Evolutionary conservation across 2,329 filamentous ascomycete genomes (phyloP), one percentile per base, ranked within the genome.

Genomic region (Botrytis paeoniae): DNA sequence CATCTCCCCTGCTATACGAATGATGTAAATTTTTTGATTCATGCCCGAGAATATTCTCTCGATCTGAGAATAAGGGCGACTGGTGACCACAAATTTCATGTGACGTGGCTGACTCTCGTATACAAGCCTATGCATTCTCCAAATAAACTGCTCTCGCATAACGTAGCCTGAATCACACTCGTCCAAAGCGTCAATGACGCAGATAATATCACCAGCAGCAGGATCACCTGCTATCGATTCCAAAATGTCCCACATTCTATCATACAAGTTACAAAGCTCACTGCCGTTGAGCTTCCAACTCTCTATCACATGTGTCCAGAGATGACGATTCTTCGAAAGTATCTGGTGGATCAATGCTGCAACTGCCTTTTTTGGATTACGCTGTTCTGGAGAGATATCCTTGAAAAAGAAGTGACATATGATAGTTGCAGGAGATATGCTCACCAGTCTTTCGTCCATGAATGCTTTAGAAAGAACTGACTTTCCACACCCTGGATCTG

Each of bases 121-220:
- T 16, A 16, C 14, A 41, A 41, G 39, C 16, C 8, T 66, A 45
- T 45, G 14, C 39, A 66, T 41, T 43, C 35, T 73, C 29, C 18
- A 3, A 10, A 65, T 32, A 29, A 70, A 73, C 14, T 57, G 18
- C 1, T 54, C 8, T 20, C 65, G 10, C 4, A 39, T 25, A 51
- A 39, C 25, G 22, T 51, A 54, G 4, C 37, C 12, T 32, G 60
- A 29, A 18, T 60, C 41, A 39, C 71, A 70, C 45, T 70, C 65
- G 22, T 73, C 66, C 37, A 73, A 45, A 4, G 71, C 71, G 57
- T 73, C 71, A 5, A 73, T n/a, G 12, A 70, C 41, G 25, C 71
- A 73, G 25, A 73, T 25, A 37, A 73, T 51, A 22, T 73, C n/a
- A 18, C 66, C 41, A 5, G 66, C 37, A 29, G 37, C 43, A 1